Evolutionary conservation across 441 rosid genomes (phyloP), one percentile per base, ranked within the genome.

Genomic region (Raphanus hybrid): DNA sequence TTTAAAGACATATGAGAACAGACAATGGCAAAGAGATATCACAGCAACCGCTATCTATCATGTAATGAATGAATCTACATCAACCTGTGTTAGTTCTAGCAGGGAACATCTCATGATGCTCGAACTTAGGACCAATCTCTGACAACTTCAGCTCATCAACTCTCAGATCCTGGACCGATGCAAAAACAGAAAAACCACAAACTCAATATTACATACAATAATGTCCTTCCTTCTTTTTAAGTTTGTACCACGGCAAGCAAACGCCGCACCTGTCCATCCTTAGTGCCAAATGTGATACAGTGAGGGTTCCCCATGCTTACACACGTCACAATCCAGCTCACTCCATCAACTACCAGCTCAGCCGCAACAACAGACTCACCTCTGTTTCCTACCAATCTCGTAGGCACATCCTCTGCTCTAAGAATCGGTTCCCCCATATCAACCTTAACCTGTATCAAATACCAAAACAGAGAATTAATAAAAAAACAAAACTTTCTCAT

Each of bases 271-370:
- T 89, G 79, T 63, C 77, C 84, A 67, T 67, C 86, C 77, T 84
- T 84, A 29, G 82, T 81, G 34, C 91, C 92, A 67, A 92, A 91
- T 58, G 91, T 89, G 52, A 94, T 80, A 70, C 98, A 94, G 55
- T 94, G 98, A 60, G 98, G 98, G 76, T 94, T 92, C 14, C 98
- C 97, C 98, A 92, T 94, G 66, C 97, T 92, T 79, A 92, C 95
- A 76, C 97, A 92, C 54, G 95, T 94, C 71, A 88, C 95, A 82
- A 78, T 78, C 98, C 98, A 92, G 61, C 78, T 78, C 7, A 86
- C 86, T 71, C 93, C 93, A 86, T 92, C 92, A 5, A 94, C 91
- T 60, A 73, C 81, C 43, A 92, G 64, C 45, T 85, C 94, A 3
- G 92, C 78, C 39, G 89, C 82, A 75, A 92, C 97, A 80, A 86